phyloP scores from a whole-genome alignment of 495 filamentous ascomycete species.

The Thozetella sp. region DNA sequence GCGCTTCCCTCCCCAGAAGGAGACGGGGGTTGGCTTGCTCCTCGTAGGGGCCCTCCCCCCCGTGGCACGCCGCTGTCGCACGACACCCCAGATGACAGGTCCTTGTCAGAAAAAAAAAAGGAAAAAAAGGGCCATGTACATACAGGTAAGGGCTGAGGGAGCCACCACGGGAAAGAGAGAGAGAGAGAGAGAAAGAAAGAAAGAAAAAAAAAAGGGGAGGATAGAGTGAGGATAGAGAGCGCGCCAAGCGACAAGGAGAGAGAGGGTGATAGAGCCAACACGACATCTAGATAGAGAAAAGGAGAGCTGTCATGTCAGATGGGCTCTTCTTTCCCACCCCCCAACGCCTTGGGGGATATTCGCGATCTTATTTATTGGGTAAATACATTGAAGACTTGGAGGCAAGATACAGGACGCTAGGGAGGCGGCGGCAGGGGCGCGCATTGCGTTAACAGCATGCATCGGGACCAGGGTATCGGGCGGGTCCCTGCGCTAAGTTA shows the following conservation, averaged over 20 bases:
- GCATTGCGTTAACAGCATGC: neutral
- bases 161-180: neutral
- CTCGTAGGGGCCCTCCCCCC: too few species aligned
- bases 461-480: neutral
- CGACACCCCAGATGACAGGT: too few species aligned
- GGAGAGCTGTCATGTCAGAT: neutral
- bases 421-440: neutral
- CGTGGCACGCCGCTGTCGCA: too few species aligned
- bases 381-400: neutral
- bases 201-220: neutral
- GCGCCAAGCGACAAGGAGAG: neutral
- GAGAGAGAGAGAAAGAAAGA: neutral
- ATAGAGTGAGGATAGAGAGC: neutral
- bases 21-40: too few species aligned
- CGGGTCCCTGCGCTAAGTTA: constrained; percentile 2
- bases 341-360: neutral
- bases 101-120: too few species aligned
- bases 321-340: neutral
- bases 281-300: neutral
- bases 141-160: neutral
- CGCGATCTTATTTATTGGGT: neutral
- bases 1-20: neutral
- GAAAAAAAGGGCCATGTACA: too few species aligned
- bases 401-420: neutral
- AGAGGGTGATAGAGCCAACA: neutral